Evolutionary conservation across 2,329 filamentous ascomycete species (phyloP).

Genomic region (Verruconis gallopava): DNA sequence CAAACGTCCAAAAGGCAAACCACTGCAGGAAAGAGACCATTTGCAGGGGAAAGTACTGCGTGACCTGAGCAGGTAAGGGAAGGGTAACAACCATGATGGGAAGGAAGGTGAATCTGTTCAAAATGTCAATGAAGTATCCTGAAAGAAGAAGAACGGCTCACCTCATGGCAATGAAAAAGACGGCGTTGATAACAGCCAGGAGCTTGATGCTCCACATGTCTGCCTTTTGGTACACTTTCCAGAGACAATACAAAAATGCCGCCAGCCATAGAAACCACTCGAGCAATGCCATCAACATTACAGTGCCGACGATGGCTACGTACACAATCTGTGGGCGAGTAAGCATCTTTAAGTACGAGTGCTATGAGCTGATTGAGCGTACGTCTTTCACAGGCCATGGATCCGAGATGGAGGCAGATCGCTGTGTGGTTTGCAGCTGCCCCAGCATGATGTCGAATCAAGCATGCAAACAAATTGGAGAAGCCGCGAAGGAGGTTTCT

Average conservation of each 20-base stretch:
- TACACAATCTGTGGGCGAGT: conserved; percentile 57
- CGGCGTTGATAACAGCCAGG: conserved; percentile 61
- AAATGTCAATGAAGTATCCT: conserved; percentile 14
- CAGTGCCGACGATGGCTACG: conserved; percentile 61
- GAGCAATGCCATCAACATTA: conserved; percentile 74
- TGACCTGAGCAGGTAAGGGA: conserved; percentile 62
- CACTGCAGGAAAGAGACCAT: conserved; percentile 70
- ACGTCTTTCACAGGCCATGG: conserved; percentile 29
- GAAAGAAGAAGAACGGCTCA: conserved; percentile 30
- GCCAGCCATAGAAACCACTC: conserved; percentile 93
- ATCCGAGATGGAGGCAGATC: too few species aligned
- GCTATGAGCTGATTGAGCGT: conserved; percentile 15
- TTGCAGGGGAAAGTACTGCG: conserved; percentile 53
- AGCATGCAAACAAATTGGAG: too few species aligned
- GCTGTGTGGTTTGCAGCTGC: conserved; percentile 21
- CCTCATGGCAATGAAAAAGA: conserved; percentile 64
- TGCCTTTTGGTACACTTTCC: conserved; percentile 80
- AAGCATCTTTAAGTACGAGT: not conserved
- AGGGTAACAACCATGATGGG: conserved; percentile 91
- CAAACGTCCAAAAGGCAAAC: conserved; percentile 93
- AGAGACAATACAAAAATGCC: conserved; percentile 84
- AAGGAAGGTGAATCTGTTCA: conserved; percentile 61
- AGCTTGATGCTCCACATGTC: conserved; percentile 74
- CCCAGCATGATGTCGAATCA: too few species aligned
- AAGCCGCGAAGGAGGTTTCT: too few species aligned